Base-by-base conservation (phyloP, 108 stramenopile species). In the Cyclotella choctawhatcheeana region DNA sequence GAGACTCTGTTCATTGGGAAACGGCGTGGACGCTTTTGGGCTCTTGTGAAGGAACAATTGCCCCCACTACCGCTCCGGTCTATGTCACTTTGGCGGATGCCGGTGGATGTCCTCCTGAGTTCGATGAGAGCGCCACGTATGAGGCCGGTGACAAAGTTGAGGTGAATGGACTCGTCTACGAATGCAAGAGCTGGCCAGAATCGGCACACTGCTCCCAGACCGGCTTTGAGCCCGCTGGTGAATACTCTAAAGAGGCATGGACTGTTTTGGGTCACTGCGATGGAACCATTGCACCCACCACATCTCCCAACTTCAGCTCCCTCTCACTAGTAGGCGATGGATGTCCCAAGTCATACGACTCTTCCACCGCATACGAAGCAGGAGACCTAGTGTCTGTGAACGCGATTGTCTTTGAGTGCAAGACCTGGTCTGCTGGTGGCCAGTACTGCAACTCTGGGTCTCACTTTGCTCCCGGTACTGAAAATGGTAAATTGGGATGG, bases 41-140 rank as follows among this genome's bases (percentile, higher is more conserved):
- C n/a, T n/a, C n/a, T n/a, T n/a, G n/a, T n/a, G n/a, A 8, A n/a
- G 67, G 67, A n/a, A 54, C 51, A 0, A 68, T 68, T 35, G 52
- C 67, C 25, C 67, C 67, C 5, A 68, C 67, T 7, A 10, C 30
- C 12, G 8, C 44, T 6, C 67, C 67, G 0, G 48, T 35, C 5
- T 68, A 43, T 31, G 33, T 30, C 1, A 27, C n/a, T 0, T 25
- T 68, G 5, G 31, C 24, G 7, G 52, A 68, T 30, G 31, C 20
- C 44, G 33, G 33, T 25, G 67, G 69, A 5, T 69, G 69, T 31
- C 69, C 69, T 5, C 56, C 18, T 20, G 69, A 29, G 2, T 69
- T 32, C 18, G 43, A 44, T 13, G 26, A 5, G n/a, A 10, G 33
- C 21, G 43, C 26, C 0, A 47, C 27, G 6, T 69, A 69, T 33